Evolutionary conservation across 1,139 yeast genomes (phyloP).

Genomic region (Candida labiduridarum): DNA sequence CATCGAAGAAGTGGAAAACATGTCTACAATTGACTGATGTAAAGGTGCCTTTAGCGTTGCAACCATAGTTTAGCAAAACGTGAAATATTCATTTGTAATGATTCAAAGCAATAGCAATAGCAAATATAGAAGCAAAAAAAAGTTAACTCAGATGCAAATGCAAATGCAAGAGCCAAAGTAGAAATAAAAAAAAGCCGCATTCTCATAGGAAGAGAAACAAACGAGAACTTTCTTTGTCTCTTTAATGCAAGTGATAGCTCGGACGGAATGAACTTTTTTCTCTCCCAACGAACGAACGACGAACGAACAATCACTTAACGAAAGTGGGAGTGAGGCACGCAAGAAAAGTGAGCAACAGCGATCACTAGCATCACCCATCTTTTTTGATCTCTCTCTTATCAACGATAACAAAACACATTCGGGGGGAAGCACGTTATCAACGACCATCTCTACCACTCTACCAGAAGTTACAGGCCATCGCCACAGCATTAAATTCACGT

Average conservation of each 20-base stretch:
- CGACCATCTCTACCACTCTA: background rate
- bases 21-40: slow-evolving; percentile 4
- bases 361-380: background rate
- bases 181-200: background rate
- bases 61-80: background rate
- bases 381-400: slow-evolving; percentile 3
- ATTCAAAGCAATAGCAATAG: background rate
- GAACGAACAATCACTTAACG: background rate
- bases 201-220: background rate
- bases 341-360: background rate
- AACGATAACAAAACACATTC: slow-evolving; percentile 3
- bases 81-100: background rate
- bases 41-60: too few relatives aligned
- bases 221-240: slow-evolving; percentile 1
- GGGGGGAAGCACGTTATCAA: background rate
- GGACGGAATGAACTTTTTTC: background rate
- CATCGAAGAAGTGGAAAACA: slow-evolving; percentile 12
- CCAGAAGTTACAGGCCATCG: background rate
- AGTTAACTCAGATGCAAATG: too few relatives aligned
- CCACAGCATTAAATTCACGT: background rate
- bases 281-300: background rate
- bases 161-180: too few relatives aligned
- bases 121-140: too few relatives aligned
- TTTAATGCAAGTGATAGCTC: background rate
- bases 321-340: background rate